These are phyloP conservation scores for Anthostomella pinea DNA, from an alignment of 2,329 filamentous ascomycete species.

Conservation along the genomic window DNA sequence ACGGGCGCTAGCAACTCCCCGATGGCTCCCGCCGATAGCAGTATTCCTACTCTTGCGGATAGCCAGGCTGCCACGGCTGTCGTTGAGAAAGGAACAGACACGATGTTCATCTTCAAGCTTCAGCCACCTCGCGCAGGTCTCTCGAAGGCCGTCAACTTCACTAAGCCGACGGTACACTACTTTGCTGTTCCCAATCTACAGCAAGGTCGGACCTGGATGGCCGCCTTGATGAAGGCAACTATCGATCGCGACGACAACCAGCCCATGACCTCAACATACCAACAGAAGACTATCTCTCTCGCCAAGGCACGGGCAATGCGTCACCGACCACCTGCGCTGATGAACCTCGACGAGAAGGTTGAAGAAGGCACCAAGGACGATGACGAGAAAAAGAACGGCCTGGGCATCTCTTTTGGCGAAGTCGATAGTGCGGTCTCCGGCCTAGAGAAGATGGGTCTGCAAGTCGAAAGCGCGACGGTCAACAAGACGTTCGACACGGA, in stretches of 20 bases:
- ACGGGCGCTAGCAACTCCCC: constrained; percentile 78
- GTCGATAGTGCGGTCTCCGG: constrained; percentile 38
- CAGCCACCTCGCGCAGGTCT: constrained; percentile 85
- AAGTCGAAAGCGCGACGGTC: constrained; percentile 32
- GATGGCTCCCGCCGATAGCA: constrained; percentile 48
- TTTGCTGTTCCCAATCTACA: constrained; percentile 92
- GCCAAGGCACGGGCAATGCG: constrained; percentile 84
- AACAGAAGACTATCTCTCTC: constrained; percentile 93
- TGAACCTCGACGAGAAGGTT: constrained; percentile 60
- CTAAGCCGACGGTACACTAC: constrained; percentile 94
- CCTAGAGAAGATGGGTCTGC: constrained; percentile 35
- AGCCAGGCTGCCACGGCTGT: constrained; percentile 34
- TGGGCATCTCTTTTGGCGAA: constrained; percentile 39
- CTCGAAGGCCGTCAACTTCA: constrained; percentile 91
- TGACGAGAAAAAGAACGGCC: constrained; percentile 33
- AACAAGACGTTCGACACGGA: constrained; percentile 33
- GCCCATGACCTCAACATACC: constrained; percentile 85
- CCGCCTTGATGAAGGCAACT: constrained; percentile 95
- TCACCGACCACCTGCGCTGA: constrained; percentile 84
- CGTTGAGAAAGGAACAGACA: constrained; percentile 53
- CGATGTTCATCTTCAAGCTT: constrained; percentile 97
- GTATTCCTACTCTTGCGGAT: constrained; percentile 43
- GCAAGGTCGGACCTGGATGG: constrained; percentile 95
- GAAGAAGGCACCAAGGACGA: constrained; percentile 28
- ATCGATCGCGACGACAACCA: constrained; percentile 86